A percentile compares a stretch with the other conserved stretches of the same genome.
Evolutionary conservation across 768 basidiomycete genomes (phyloP).

Genomic region (Clavaria fumosa): DNA sequence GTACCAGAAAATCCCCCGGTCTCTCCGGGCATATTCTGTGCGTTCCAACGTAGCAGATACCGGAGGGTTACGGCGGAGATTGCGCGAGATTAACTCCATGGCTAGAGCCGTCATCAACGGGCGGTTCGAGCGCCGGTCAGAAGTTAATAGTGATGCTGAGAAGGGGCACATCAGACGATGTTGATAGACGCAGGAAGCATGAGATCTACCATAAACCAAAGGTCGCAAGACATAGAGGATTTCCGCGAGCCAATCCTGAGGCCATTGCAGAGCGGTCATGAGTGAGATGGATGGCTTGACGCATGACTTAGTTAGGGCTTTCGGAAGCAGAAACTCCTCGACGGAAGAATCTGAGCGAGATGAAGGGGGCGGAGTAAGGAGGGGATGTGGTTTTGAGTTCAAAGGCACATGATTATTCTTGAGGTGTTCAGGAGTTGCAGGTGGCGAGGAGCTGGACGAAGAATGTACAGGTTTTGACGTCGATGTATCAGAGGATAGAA

Average conservation of each 20-base stretch:
- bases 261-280: constrained; percentile 40
- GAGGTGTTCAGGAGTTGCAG: constrained; percentile 63
- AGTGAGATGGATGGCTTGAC: constrained; percentile 61
- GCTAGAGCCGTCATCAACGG: constrained; percentile 50
- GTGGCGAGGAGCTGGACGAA: constrained; percentile 37
- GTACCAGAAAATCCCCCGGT: constrained; percentile 74
- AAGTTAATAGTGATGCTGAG: constrained; percentile 28
- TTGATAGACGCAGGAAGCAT: constrained; percentile 3
- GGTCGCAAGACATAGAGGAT: constrained; percentile 57
- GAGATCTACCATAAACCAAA: constrained; percentile 51
- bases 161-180: constrained; percentile 8
- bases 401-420: constrained; percentile 61
- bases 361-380: constrained; percentile 39
- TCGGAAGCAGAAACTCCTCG: constrained; percentile 73
- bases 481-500: constrained; percentile 34
- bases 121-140: constrained; percentile 36
- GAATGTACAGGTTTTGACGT: constrained; percentile 49
- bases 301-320: constrained; percentile 56
- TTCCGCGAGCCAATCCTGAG: constrained; percentile 66
- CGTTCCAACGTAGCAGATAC: constrained; percentile 51
- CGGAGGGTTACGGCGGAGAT: constrained; percentile 51
- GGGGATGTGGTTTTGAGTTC: constrained; percentile 45
- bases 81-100: constrained; percentile 62
- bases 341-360: constrained; percentile 38
- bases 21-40: constrained; percentile 67